Evolutionary conservation across 768 basidiomycete species (phyloP), one percentile per base, ranked within the genome.

Genomic region (Boletus barrowsii): DNA sequence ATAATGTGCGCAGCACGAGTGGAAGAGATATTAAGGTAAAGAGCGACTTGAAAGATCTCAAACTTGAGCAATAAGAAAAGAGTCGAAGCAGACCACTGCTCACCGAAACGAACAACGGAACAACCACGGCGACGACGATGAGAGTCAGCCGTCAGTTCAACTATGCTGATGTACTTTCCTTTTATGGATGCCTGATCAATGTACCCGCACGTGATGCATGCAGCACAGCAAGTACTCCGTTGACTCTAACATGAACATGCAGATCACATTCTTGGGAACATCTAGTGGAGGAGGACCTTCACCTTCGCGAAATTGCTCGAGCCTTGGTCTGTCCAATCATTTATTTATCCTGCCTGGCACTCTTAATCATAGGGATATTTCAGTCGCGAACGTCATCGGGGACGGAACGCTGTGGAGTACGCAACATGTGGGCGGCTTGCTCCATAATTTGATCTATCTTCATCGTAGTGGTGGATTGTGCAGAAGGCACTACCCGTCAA

Each of bases 251-350:
- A 78, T 77, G 75, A 62, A 76, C 51, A 80, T 89, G 71, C 70
- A 72, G 17, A 74, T 90, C 41, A 85, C 82, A 24, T 92, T 93
- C 64, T 73, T 92, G 10, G 90, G 90, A 14, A 91, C 88, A 2
- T 86, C 79, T 41, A 83, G 83, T 29, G 90, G 90, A 8, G 87
- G 89, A 11, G 90, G 90, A 0, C 90, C 90, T 3, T 77, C 82
- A 6, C 74, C 80, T 45, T 76, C 82, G n/a, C 80, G 90, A 47
- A 87, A 88, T 54, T 90, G 89, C 70, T 88, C 89, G 0, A 85
- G 85, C 26, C 79, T 90, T 4, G 57, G 67, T 68, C 39, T 37
- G 62, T 53, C 56, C 22, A 40, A 10, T 29, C 17, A 30, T n/a
- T n/a, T 10, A 17, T 3, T 3, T 20, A 15, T 30, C 32, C 13